Base-by-base conservation (phyloP, 805 yeast species). In the Myxozyma neglecta region DNA sequence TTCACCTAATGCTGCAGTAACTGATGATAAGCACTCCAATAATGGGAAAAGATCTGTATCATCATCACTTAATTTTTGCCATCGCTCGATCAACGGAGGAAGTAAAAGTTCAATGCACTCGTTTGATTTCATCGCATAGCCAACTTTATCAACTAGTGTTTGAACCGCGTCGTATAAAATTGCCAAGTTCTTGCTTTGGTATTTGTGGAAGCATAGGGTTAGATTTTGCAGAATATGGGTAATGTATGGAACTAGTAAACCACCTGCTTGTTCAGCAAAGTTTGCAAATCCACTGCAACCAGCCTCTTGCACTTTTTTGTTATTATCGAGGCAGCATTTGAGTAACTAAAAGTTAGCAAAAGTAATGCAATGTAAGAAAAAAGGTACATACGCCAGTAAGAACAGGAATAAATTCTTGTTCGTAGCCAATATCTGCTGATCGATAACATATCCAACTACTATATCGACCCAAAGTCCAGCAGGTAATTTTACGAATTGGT, bases 391-490 rank as follows among this genome's bases (percentile, higher is more conserved):
- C 81, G 1, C 94, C 83, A 69, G 88, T 85, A 61, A 94, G 80
- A 0, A 94, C 90, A 5, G 94, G 94, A 60, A 82, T 77, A 71
- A 89, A 87, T 70, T 87, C 88, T 64, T 77, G 81, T 8, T 90
- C 81, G 71, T 83, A 88, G 34, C 81, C 76, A 10, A 89, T 87
- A 47, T 77, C 79, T 59, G 78, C 79, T 0, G 89, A 88, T 71
- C 88, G 90, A 5, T 80, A 79, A 53, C 89, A 83, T 24, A 93
- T 87, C 96, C 97, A 91, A 2, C 81, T 70, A 0, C 94, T 82
- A 72, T 87, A 94, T 59, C 98, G 81, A 48, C 96, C 87, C 50
- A 94, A 76, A 0, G 98, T 89, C 99, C 99, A 94, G 77, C 98
- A 93, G 0, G 97, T 79, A 56, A 94, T 94, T 74, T 90, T 96